Percentiles rank a stretch among this genome's conserved stretches.
phyloP scores from a whole-genome alignment of 2,329 filamentous ascomycete genomes.

The Penicillium vulpinum region DNA sequence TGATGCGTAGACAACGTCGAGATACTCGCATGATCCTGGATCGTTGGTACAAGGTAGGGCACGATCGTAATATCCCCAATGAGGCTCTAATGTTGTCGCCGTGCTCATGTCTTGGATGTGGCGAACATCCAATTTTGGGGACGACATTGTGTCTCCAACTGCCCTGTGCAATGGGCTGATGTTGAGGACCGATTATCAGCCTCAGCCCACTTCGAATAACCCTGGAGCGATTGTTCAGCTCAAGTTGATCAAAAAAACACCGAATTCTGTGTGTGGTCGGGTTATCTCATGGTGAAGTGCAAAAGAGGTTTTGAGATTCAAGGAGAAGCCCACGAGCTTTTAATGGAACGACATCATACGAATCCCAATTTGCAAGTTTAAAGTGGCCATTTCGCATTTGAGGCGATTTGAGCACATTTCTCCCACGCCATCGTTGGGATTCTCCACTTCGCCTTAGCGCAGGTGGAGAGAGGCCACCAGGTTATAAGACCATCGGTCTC shows the following conservation, averaged over 20 bases:
- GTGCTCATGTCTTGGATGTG: constrained; percentile 51
- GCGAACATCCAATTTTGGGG: constrained; percentile 20
- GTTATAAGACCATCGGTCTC: constrained; percentile 1
- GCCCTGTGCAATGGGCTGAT: not conserved
- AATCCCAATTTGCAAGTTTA: not conserved
- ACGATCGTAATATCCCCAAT: constrained; percentile 60
- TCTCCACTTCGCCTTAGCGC: constrained; percentile 7
- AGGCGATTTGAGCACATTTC: constrained; percentile 23
- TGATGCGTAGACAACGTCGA: constrained; percentile 56
- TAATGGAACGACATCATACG: not conserved
- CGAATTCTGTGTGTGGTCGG: not conserved
- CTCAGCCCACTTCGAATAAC: not conserved
- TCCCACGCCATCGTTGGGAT: constrained; percentile 4
- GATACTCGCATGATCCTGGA: constrained; percentile 58
- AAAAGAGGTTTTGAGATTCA: not conserved
- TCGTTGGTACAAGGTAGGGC: constrained; percentile 60
- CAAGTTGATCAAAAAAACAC: not conserved
- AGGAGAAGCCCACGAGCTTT: not conserved
- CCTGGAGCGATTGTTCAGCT: not conserved
- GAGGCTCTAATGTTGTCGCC: constrained; percentile 45
- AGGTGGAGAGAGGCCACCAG: not conserved
- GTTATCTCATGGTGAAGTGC: not conserved
- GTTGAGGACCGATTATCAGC: not conserved
- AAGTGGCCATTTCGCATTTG: constrained; percentile 7
- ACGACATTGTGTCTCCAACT: constrained; percentile 11